phyloP scores from a whole-genome alignment of 2,329 filamentous ascomycete species.

The Gyromitra esculenta region DNA sequence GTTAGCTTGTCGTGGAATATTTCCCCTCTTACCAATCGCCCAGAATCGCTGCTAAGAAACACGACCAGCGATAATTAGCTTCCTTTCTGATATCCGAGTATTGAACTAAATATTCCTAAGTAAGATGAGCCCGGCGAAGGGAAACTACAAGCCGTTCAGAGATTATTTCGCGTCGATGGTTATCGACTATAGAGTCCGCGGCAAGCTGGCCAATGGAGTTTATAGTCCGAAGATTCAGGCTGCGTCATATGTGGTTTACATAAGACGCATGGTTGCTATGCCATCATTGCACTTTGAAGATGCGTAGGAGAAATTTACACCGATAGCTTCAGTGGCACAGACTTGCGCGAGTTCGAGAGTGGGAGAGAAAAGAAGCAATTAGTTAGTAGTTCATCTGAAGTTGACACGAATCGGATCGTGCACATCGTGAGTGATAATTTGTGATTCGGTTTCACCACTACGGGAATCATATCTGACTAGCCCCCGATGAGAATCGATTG shows the following conservation, averaged over 20 bases:
- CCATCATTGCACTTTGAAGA: conserved; percentile 5
- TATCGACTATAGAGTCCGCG: conserved; percentile 1
- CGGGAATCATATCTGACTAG: neutral
- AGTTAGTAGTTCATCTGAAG: conserved; percentile 39
- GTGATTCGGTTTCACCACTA: conserved; percentile 20
- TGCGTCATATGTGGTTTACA: neutral
- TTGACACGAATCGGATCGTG: conserved; percentile 12
- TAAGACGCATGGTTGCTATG: neutral
- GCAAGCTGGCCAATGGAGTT: neutral
- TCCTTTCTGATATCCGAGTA: neutral
- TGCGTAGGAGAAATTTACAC: conserved; percentile 3
- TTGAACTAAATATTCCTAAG: conserved; percentile 5
- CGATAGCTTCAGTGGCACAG: neutral
- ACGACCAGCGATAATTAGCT: conserved; percentile 1
- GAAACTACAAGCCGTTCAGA: neutral
- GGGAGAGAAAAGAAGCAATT: conserved; percentile 8
- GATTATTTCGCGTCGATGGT: conserved; percentile 12
- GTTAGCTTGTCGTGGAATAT: neutral
- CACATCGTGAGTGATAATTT: conserved; percentile 38
- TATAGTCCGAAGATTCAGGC: neutral
- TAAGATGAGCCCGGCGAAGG: neutral
- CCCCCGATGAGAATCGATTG: conserved; percentile 2
- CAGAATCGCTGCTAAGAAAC: conserved; percentile 11
- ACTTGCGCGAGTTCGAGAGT: neutral
- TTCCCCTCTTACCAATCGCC: neutral